Evolutionary conservation across 805 yeast species (phyloP).

Genomic region (Lipomyces starkeyi): DNA sequence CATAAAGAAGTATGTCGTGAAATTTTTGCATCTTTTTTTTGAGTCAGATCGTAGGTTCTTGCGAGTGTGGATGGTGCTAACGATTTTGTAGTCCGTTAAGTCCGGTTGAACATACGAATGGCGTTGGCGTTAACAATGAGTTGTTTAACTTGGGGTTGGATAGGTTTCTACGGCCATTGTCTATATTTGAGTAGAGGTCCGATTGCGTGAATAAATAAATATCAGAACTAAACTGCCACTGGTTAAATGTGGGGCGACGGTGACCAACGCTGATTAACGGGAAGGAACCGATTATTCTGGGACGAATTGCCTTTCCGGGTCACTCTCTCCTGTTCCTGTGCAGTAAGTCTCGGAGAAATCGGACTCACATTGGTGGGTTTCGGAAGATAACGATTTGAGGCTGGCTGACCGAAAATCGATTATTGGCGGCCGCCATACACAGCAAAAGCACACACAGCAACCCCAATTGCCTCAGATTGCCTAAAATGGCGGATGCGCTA

Average conservation of each 20-base stretch:
- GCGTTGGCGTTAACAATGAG: constrained; percentile 60
- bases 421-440: background rate
- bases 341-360: no score
- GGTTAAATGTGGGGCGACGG: no score
- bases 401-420: background rate
- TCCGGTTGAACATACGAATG: constrained; percentile 63
- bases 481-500: background rate
- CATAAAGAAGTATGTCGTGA: constrained; percentile 56
- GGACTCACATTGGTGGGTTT: background rate
- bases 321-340: no score
- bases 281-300: no score
- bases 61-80: background rate
- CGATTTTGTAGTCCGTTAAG: constrained; percentile 49
- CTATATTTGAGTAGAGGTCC: constrained; percentile 31
- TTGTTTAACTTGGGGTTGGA: constrained; percentile 64
- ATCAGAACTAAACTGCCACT: no score
- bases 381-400: background rate
- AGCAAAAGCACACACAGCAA: background rate
- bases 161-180: constrained; percentile 47
- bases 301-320: no score
- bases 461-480: background rate
- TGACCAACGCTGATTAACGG: no score
- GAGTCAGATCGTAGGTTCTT: background rate
- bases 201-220: background rate
- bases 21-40: constrained; percentile 32